phyloP scores from a whole-genome alignment of 768 basidiomycete genomes.

The Amanita inopinata region DNA sequence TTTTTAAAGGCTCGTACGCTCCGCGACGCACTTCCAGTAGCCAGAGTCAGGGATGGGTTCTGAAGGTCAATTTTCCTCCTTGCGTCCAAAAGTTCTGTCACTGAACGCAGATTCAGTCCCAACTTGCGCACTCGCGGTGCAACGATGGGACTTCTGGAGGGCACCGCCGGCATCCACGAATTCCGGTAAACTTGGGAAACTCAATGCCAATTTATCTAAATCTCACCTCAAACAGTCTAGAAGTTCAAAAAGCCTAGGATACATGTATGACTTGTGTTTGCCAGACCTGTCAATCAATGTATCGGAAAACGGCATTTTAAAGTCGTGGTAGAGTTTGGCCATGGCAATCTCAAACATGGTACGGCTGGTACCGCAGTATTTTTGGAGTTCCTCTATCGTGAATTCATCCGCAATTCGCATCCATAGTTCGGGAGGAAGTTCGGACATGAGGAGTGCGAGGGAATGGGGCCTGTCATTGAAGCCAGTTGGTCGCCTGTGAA shows the following conservation, averaged over 20 bases:
- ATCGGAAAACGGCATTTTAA: conserved; percentile 4
- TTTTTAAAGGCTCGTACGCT: too few species aligned
- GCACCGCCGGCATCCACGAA: not conserved
- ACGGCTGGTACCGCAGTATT: conserved; percentile 4
- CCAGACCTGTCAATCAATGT: too few species aligned
- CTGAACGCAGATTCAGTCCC: too few species aligned
- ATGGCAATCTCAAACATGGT: conserved; percentile 5
- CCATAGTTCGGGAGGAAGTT: conserved; percentile 6
- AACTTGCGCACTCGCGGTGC: conserved; percentile 1
- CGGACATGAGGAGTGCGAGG: too few species aligned
- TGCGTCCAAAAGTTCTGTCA: too few species aligned
- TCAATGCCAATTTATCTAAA: not conserved
- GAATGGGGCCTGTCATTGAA: too few species aligned
- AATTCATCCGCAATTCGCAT: conserved; percentile 4
- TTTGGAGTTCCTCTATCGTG: not conserved
- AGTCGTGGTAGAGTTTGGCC: conserved; percentile 1
- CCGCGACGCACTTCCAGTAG: too few species aligned
- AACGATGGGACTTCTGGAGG: not conserved
- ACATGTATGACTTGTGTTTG: too few species aligned
- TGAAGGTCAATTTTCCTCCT: too few species aligned
- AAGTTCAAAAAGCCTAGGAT: too few species aligned
- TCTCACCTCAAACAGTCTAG: conserved; percentile 5
- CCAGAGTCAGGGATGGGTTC: too few species aligned
- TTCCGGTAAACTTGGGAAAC: not conserved
- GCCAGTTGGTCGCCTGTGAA: too few species aligned